Percentiles rank a stretch among this genome's conserved stretches.
Evolutionary conservation across 2,329 filamentous ascomycete species (phyloP).

Genomic region (Penicillium expansum): DNA sequence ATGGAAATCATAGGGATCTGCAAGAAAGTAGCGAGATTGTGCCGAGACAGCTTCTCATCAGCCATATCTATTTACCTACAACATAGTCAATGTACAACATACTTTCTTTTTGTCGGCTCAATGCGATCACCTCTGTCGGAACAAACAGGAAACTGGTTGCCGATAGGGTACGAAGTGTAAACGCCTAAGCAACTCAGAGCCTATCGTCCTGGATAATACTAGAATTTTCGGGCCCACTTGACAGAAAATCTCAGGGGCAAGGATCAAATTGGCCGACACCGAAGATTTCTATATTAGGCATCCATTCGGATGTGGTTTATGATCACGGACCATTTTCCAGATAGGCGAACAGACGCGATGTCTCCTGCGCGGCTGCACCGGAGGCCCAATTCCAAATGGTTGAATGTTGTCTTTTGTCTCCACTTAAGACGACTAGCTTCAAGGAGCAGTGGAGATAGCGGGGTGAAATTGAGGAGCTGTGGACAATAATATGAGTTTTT

Average conservation of each 20-base stretch:
- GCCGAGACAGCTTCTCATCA: neutral
- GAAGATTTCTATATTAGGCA: neutral
- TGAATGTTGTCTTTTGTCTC: neutral
- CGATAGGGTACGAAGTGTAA: neutral
- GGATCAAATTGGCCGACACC: neutral
- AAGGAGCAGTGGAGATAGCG: conserved; percentile 1
- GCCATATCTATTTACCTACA: neutral
- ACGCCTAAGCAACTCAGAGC: neutral
- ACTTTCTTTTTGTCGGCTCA: neutral
- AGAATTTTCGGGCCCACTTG: neutral
- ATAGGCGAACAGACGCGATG: conserved; percentile 12
- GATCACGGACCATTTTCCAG: conserved; percentile 1
- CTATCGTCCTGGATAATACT: neutral
- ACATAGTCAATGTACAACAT: no score
- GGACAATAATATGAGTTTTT: neutral
- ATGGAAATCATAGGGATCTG: neutral
- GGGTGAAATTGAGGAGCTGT: neutral
- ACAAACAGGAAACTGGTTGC: neutral
- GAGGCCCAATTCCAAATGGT: conserved; percentile 6
- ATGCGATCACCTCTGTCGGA: neutral
- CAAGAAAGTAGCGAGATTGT: neutral
- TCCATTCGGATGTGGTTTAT: neutral
- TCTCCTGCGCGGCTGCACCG: conserved; percentile 7
- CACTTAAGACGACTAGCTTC: conserved; percentile 6
- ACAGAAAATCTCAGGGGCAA: neutral